These are phyloP conservation scores for Blastobotrys muscicola DNA, from an alignment of 805 yeast genomes.

Conservation along the genomic window DNA sequence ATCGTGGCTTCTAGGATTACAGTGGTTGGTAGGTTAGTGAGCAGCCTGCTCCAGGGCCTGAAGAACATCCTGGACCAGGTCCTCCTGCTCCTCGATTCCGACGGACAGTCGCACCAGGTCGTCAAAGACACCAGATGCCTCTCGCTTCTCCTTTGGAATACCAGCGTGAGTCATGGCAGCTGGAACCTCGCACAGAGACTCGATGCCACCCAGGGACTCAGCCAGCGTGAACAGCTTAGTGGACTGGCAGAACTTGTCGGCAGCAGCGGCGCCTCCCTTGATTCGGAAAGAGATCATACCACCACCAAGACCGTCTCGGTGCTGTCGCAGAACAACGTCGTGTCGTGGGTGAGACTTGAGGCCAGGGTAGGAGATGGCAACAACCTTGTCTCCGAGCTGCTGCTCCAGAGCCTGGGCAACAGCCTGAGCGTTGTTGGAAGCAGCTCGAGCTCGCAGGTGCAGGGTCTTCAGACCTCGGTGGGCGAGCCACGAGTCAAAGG, in stretches of 20 bases:
- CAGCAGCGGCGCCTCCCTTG: conserved; percentile 71
- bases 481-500: conserved; percentile 87
- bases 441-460: conserved; percentile 68
- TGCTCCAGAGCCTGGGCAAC: conserved; percentile 55
- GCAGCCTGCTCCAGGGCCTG: conserved; percentile 49
- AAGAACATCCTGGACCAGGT: conserved; percentile 59
- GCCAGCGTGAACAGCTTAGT: conserved; percentile 78
- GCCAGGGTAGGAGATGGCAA: conserved; percentile 77
- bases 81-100: conserved; percentile 79
- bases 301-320: conserved; percentile 79
- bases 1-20: too few species aligned
- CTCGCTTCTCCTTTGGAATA: conserved; percentile 70
- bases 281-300: conserved; percentile 87
- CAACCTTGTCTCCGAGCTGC: conserved; percentile 36
- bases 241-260: conserved; percentile 59
- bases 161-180: conserved; percentile 92
- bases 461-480: conserved; percentile 86
- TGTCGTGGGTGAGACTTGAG: conserved; percentile 54
- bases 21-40: too few species aligned
- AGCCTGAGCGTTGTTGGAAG: conserved; percentile 53
- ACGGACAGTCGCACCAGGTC: conserved; percentile 75
- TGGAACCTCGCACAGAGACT: conserved; percentile 77
- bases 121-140: conserved; percentile 70
- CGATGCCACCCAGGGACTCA: conserved; percentile 86
- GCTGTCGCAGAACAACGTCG: conserved; percentile 60